A percentile compares a stretch with the other conserved stretches of the same genome.
Evolutionary conservation across 2,329 filamentous ascomycete species (phyloP).

Genomic region (Phyllosticta citribraziliensis): DNA sequence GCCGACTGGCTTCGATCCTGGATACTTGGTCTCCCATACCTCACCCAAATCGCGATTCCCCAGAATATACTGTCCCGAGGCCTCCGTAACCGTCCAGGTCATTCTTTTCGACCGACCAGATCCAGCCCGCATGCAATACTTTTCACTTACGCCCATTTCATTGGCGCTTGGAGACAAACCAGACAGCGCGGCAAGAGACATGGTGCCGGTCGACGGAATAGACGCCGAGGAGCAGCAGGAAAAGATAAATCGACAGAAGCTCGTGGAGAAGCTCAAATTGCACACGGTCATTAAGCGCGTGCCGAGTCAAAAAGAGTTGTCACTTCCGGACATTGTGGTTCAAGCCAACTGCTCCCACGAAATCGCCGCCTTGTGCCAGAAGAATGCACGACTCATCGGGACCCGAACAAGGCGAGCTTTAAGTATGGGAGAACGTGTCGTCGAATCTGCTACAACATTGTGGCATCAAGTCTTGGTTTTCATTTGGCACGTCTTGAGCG

Average conservation of each 20-base stretch:
- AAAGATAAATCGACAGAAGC: slow-evolving; percentile 51
- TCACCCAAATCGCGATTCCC: slow-evolving; percentile 48
- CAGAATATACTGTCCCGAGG: slow-evolving; percentile 59
- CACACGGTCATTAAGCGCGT: slow-evolving; percentile 74
- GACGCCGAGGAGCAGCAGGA: slow-evolving; percentile 64
- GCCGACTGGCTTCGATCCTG: slow-evolving; percentile 49
- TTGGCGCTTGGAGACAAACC: slow-evolving; percentile 63
- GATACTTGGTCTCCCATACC: slow-evolving; percentile 49
- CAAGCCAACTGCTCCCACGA: slow-evolving; percentile 97
- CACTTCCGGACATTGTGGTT: slow-evolving; percentile 71
- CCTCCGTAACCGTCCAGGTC: slow-evolving; percentile 68
- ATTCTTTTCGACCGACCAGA: slow-evolving; percentile 81
- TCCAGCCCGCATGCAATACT: slow-evolving; percentile 88
- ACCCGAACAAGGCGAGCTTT: slow-evolving; percentile 71
- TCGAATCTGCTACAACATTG: slow-evolving; percentile 82
- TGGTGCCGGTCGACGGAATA: slow-evolving; percentile 42
- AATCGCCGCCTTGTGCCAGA: slow-evolving; percentile 73
- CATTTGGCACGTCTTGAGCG: slow-evolving; percentile 59
- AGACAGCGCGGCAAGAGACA: slow-evolving; percentile 29
- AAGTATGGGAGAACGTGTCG: slow-evolving; percentile 89
- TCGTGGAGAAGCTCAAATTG: slow-evolving; percentile 78
- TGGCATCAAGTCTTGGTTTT: slow-evolving; percentile 63
- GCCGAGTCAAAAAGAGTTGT: slow-evolving; percentile 72
- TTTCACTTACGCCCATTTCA: slow-evolving; percentile 81
- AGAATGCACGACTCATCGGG: slow-evolving; percentile 78